Conservation (phyloP, 768 basidiomycete genomes). For the Trametes maxima region DNA sequence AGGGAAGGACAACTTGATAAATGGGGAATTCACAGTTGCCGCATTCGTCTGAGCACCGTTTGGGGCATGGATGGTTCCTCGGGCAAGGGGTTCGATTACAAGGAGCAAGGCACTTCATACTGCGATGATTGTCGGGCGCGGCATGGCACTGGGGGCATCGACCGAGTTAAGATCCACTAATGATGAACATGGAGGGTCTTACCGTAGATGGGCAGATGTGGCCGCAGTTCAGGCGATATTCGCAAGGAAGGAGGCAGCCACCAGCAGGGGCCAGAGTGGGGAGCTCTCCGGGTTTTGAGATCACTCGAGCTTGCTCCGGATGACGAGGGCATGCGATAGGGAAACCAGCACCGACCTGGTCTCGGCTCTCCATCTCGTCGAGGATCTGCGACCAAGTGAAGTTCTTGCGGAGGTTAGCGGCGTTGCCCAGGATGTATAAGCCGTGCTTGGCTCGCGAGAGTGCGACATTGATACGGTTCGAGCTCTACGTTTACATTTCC, state of each 20-base stretch:
- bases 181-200: slow-evolving; percentile 2
- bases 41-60: slow-evolving; percentile 53
- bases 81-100: slow-evolving; percentile 55
- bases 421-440: slow-evolving; percentile 73
- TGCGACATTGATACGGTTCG: slow-evolving; percentile 49
- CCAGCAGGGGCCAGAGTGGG: slow-evolving; percentile 58
- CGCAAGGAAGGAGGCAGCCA: slow-evolving; percentile 61
- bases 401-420: slow-evolving; percentile 50
- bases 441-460: slow-evolving; percentile 76
- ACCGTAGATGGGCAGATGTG: slow-evolving; percentile 68
- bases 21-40: slow-evolving; percentile 54
- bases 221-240: slow-evolving; percentile 56
- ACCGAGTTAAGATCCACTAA: neutral
- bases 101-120: slow-evolving; percentile 46
- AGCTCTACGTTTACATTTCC: neutral
- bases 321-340: slow-evolving; percentile 63
- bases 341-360: slow-evolving; percentile 51
- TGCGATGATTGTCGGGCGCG: slow-evolving; percentile 57
- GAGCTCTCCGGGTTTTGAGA: slow-evolving; percentile 56
- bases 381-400: slow-evolving; percentile 61
- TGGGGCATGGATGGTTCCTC: slow-evolving; percentile 59
- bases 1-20: slow-evolving; percentile 52
- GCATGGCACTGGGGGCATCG: slow-evolving; percentile 54
- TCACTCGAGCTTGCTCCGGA: slow-evolving; percentile 41
- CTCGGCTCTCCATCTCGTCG: slow-evolving; percentile 53